Conservation (phyloP, 1,139 yeast species). For the Debaryomyces fabryi region DNA sequence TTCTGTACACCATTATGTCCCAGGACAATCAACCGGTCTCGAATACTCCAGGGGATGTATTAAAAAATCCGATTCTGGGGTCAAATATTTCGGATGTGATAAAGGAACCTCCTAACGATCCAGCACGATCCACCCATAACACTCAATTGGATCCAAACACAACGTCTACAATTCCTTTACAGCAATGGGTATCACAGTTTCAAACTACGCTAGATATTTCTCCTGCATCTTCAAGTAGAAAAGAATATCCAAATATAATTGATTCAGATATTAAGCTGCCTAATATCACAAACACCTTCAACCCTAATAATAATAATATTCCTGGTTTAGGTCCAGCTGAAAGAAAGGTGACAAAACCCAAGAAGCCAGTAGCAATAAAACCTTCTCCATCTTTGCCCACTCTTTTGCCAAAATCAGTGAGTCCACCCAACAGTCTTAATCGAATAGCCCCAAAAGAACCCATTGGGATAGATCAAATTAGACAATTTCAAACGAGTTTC, state of each 20-base stretch:
- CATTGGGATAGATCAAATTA: constrained; percentile 25
- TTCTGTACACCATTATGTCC: constrained; percentile 6
- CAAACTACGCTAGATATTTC: constrained; percentile 27
- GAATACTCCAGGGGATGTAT: constrained; percentile 21
- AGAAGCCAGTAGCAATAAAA: constrained; percentile 4
- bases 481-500: constrained; percentile 37
- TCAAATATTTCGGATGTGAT: not conserved
- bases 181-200: constrained; percentile 25
- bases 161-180: constrained; percentile 13
- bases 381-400: constrained; percentile 13
- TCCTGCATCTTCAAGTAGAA: constrained; percentile 13
- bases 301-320: not conserved
- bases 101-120: not conserved
- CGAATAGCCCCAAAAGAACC: constrained; percentile 1
- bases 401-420: constrained; percentile 17
- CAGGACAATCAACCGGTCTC: constrained; percentile 23
- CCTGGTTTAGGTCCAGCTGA: constrained; percentile 7
- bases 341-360: constrained; percentile 1
- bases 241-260: constrained; percentile 7
- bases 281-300: not conserved
- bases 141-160: constrained; percentile 1
- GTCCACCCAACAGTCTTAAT: not conserved
- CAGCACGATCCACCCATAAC: not conserved
- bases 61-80: not conserved
- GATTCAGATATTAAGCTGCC: not conserved